Evolutionary conservation across 1,139 yeast genomes (phyloP).

Genomic region (Geotrichum klebahnii): DNA sequence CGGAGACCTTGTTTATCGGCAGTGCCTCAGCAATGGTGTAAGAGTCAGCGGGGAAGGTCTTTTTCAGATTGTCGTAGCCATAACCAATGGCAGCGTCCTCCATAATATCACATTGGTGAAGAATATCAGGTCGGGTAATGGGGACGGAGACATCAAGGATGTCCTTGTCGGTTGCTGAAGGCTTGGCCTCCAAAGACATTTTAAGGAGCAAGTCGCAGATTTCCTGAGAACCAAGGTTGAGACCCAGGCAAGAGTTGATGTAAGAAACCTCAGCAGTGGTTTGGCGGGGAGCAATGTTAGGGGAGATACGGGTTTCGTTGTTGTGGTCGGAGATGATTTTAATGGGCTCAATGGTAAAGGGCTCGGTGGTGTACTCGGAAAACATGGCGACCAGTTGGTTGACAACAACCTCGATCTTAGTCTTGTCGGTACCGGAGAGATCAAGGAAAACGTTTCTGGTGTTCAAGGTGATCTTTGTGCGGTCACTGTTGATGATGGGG

Average conservation of each 20-base stretch:
- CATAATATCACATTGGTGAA: slow-evolving; percentile 98
- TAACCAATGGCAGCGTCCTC: slow-evolving; percentile 97
- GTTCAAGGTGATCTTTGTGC: slow-evolving; percentile 77
- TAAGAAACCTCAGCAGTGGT: slow-evolving; percentile 76
- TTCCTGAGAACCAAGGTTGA: slow-evolving; percentile 63
- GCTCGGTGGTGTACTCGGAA: slow-evolving; percentile 65
- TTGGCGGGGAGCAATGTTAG: slow-evolving; percentile 62
- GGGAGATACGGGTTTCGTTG: slow-evolving; percentile 69
- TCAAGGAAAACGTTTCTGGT: slow-evolving; percentile 90
- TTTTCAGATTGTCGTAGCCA: slow-evolving; percentile 84
- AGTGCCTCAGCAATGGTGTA: slow-evolving; percentile 82
- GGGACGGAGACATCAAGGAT: slow-evolving; percentile 73
- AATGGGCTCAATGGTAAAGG: slow-evolving; percentile 78
- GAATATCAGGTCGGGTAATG: slow-evolving; percentile 88
- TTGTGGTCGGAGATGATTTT: slow-evolving; percentile 81
- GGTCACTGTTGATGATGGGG: slow-evolving; percentile 92
- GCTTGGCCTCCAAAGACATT: slow-evolving; percentile 73
- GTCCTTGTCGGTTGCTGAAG: slow-evolving; percentile 48
- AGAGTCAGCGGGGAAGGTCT: slow-evolving; percentile 75
- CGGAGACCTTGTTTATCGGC: slow-evolving; percentile 86
- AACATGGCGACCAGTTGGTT: slow-evolving; percentile 95
- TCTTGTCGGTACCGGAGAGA: slow-evolving; percentile 90
- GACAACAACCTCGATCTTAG: slow-evolving; percentile 86
- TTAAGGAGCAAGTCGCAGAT: slow-evolving; percentile 64
- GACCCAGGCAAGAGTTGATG: slow-evolving; percentile 89